Evolutionary conservation across 2,329 filamentous ascomycete genomes (phyloP).

Genomic region (Penicillium sp.): DNA sequence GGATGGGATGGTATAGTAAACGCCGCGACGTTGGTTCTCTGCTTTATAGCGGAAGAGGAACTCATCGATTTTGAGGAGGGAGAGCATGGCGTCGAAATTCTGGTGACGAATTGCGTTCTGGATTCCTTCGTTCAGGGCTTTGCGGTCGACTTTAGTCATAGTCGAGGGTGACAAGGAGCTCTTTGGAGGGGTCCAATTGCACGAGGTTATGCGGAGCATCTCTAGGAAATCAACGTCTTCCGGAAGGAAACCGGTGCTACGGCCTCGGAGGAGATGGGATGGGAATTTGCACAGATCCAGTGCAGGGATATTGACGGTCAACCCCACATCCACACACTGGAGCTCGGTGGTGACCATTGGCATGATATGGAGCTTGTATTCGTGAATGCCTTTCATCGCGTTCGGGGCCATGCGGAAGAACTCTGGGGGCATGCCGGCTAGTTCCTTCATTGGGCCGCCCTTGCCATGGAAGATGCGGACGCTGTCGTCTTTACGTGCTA

Average conservation of each 20-base stretch:
- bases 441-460: not conserved
- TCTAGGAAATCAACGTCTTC: slow-evolving; percentile 36
- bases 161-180: not conserved
- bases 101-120: slow-evolving; percentile 36
- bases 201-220: slow-evolving; percentile 34
- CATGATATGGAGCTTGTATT: slow-evolving; percentile 23
- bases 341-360: slow-evolving; percentile 24
- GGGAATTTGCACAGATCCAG: slow-evolving; percentile 27
- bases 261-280: slow-evolving; percentile 30
- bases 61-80: slow-evolving; percentile 42
- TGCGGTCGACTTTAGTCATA: slow-evolving; percentile 26
- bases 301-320: slow-evolving; percentile 19
- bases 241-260: slow-evolving; percentile 28
- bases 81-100: slow-evolving; percentile 32
- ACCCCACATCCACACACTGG: slow-evolving; percentile 4
- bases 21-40: not conserved
- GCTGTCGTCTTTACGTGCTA: slow-evolving; percentile 18
- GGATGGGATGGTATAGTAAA: slow-evolving; percentile 30
- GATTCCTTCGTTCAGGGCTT: slow-evolving; percentile 41
- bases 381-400: slow-evolving; percentile 1
- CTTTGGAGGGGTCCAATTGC: slow-evolving; percentile 5
- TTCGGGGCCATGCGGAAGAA: not conserved
- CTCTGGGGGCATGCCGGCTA: not conserved
- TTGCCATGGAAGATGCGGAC: slow-evolving; percentile 18
- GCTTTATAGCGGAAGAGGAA: slow-evolving; percentile 21